Evolutionary conservation across 2,329 filamentous ascomycete species (phyloP).

Genomic region (Fusarium nisikadoi): DNA sequence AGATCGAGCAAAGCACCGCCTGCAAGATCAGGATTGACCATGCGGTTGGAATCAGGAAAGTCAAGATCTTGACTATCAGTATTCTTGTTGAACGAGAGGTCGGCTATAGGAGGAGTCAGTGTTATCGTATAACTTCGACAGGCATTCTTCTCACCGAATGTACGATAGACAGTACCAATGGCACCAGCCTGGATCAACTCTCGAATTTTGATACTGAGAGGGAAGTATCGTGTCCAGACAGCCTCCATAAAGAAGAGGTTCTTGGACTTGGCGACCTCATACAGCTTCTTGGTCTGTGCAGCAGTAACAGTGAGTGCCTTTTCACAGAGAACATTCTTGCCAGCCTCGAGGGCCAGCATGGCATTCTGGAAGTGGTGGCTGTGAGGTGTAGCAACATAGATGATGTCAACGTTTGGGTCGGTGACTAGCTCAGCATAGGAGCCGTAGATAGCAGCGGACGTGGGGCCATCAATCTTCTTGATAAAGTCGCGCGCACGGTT

Average conservation of each 20-base stretch:
- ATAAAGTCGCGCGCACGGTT: slow-evolving; percentile 79
- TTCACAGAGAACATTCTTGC: slow-evolving; percentile 91
- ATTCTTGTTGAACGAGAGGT: slow-evolving; percentile 70
- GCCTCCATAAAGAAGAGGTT: slow-evolving; percentile 84
- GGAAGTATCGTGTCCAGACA: slow-evolving; percentile 91
- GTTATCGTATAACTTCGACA: neutral
- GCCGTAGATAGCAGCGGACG: slow-evolving; percentile 77
- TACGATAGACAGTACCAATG: slow-evolving; percentile 71
- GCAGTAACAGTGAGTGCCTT: slow-evolving; percentile 91
- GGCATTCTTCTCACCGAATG: slow-evolving; percentile 56
- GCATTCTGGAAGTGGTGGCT: slow-evolving; percentile 93
- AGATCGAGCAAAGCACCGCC: slow-evolving; percentile 86
- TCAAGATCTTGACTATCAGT: slow-evolving; percentile 66
- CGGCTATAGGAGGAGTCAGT: slow-evolving; percentile 53
- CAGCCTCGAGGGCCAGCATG: slow-evolving; percentile 83
- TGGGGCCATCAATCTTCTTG: slow-evolving; percentile 73
- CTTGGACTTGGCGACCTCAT: slow-evolving; percentile 77
- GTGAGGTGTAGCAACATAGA: slow-evolving; percentile 92
- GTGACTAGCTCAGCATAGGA: slow-evolving; percentile 84
- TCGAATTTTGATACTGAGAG: slow-evolving; percentile 79
- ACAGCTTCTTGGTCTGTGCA: slow-evolving; percentile 76
- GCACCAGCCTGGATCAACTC: slow-evolving; percentile 68
- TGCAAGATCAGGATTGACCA: slow-evolving; percentile 84
- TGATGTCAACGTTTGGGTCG: slow-evolving; percentile 81
- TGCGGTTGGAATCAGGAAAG: slow-evolving; percentile 73